Evolutionary conservation across 352 stramenopile genomes (phyloP).

Genomic region (Chrysophaeum taylorii): DNA sequence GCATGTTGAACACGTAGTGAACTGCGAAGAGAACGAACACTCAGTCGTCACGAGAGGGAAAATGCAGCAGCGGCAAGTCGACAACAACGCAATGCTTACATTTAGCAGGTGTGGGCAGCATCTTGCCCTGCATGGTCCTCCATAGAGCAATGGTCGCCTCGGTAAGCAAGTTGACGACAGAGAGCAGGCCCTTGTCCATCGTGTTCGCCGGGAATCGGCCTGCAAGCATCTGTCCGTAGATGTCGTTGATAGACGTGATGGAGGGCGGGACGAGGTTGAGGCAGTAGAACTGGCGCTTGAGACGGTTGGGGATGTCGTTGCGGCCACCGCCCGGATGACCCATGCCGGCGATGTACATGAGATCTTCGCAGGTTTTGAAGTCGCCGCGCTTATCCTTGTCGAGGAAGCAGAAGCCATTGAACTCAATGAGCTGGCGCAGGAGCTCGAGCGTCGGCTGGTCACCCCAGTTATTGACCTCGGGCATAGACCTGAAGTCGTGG

Average conservation of each 20-base stretch:
- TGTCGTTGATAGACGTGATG: constrained; percentile 96
- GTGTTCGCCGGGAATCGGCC: constrained; percentile 78
- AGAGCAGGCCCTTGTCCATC: constrained; percentile 61
- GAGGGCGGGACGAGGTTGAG: constrained; percentile 95
- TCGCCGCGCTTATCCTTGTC: constrained; percentile 94
- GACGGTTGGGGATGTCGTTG: constrained; percentile 96
- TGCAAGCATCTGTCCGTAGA: constrained; percentile 95
- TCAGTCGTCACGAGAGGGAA: too few relatives aligned
- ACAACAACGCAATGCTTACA: too few relatives aligned
- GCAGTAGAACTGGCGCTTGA: constrained; percentile 98
- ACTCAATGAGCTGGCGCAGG: constrained; percentile 89
- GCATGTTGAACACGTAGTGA: constrained; percentile 99
- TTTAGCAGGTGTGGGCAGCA: constrained; percentile 90
- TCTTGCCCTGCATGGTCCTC: constrained; percentile 90
- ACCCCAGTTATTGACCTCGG: constrained; percentile 94
- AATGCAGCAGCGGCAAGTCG: too few relatives aligned
- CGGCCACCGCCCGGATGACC: constrained; percentile 86
- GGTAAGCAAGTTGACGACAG: constrained; percentile 81
- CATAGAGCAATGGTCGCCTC: constrained; percentile 88
- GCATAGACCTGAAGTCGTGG: too few relatives aligned
- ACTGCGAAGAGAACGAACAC: too few relatives aligned
- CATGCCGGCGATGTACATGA: constrained; percentile 95
- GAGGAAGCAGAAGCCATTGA: constrained; percentile 92
- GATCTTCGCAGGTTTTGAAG: constrained; percentile 94
- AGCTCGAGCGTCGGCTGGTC: constrained; percentile 96